These are phyloP conservation scores for Allantophomopsis cytisporea DNA, from an alignment of 2,329 filamentous ascomycete genomes.

Conservation along the genomic window DNA sequence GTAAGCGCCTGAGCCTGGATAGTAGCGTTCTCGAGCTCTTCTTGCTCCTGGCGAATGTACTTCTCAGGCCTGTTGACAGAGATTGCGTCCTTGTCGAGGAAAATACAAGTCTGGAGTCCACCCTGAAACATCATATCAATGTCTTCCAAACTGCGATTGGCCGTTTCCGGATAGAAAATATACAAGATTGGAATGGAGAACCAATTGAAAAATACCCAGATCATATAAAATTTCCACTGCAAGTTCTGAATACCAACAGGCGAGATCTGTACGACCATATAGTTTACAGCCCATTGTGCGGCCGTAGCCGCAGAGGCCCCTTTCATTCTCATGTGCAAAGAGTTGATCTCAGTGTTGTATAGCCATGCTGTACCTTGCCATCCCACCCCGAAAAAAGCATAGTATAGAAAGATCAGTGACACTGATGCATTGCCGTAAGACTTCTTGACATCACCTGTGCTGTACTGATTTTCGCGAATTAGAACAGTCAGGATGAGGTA, in stretches of 20 bases:
- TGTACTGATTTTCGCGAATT: no score
- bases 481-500: no score
- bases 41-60: no score
- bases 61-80: no score
- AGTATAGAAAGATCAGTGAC: conserved; percentile 33
- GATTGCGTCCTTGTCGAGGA: no score
- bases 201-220: conserved; percentile 20
- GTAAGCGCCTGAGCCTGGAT: no score
- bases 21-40: no score
- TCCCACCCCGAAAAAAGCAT: conserved; percentile 34
- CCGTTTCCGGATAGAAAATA: conserved; percentile 38
- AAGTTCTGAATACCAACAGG: conserved; percentile 19
- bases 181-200: conserved; percentile 27
- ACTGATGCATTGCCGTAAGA: conserved; percentile 33
- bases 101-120: no score
- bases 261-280: conserved; percentile 19
- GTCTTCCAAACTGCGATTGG: conserved; percentile 32
- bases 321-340: conserved; percentile 18
- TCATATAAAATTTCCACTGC: conserved; percentile 22
- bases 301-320: conserved; percentile 19
- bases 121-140: conserved; percentile 35
- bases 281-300: conserved; percentile 22
- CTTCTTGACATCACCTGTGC: no score
- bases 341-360: conserved; percentile 22
- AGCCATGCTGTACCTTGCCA: conserved; percentile 23